A percentile compares a stretch with the other conserved stretches of the same genome.
phyloP scores from a whole-genome alignment of 2,329 filamentous ascomycete species.

The Proliferodiscus dingleyae region DNA sequence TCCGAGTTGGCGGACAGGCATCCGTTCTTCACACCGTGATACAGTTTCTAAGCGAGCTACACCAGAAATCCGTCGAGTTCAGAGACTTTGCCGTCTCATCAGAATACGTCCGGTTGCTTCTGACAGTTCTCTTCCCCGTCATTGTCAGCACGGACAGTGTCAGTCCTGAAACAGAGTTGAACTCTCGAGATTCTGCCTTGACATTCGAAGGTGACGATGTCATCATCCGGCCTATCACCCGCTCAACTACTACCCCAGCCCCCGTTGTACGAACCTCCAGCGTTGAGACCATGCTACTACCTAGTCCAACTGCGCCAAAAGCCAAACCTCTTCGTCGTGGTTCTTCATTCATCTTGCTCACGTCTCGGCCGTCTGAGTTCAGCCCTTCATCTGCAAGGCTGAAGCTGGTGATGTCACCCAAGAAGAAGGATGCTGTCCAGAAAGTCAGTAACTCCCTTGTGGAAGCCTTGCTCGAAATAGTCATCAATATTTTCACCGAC shows the following conservation, averaged over 20 bases:
- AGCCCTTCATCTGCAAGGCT: conserved; percentile 58
- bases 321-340: conserved; percentile 68
- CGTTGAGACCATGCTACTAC: conserved; percentile 45
- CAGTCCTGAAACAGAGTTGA: conserved; percentile 78
- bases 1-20: conserved; percentile 52
- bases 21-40: conserved; percentile 70
- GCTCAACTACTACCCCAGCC: conserved; percentile 53
- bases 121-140: conserved; percentile 79
- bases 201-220: conserved; percentile 85
- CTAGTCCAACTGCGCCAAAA: conserved; percentile 37
- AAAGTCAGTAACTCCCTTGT: conserved; percentile 65
- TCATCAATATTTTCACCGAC: conserved; percentile 76
- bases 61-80: conserved; percentile 71
- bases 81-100: conserved; percentile 77
- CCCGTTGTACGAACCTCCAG: conserved; percentile 73
- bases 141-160: conserved; percentile 83
- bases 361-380: conserved; percentile 58
- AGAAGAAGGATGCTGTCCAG: conserved; percentile 44
- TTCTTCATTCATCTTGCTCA: conserved; percentile 88
- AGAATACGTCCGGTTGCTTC: conserved; percentile 73
- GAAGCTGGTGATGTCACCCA: conserved; percentile 56
- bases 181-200: conserved; percentile 72
- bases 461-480: conserved; percentile 71
- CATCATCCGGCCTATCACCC: conserved; percentile 56
- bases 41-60: conserved; percentile 73